Conservation (phyloP, 2,329 filamentous ascomycete species). For the Eutypella sp. region DNA sequence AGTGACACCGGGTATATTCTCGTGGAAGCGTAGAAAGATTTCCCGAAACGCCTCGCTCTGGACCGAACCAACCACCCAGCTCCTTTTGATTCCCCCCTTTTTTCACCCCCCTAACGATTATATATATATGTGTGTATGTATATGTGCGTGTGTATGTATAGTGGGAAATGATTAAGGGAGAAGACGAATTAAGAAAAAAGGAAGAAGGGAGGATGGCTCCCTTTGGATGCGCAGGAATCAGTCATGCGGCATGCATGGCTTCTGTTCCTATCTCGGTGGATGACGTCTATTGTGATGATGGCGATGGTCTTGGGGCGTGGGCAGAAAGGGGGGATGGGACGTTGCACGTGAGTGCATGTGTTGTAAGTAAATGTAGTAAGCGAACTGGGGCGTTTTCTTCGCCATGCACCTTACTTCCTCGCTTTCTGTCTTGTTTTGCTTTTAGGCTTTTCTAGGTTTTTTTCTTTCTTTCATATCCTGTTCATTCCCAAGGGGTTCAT, state of each 20-base stretch:
- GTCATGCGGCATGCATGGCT: neutral
- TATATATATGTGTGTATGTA: no score
- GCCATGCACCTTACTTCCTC: no score
- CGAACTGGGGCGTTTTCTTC: neutral
- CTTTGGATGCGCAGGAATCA: no score
- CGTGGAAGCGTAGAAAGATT: neutral
- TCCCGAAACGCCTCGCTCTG: neutral
- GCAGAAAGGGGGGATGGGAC: neutral
- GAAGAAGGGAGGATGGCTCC: no score
- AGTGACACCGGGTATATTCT: neutral
- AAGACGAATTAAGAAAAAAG: no score
- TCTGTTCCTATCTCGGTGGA: neutral
- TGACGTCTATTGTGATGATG: no score
- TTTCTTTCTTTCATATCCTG: conserved; percentile 37
- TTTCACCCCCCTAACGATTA: no score
- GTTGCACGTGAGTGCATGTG: neutral
- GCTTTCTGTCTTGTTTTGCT: neutral
- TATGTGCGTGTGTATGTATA: no score
- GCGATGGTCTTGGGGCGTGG: neutral
- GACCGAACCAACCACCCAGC: neutral
- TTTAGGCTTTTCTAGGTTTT: no score
- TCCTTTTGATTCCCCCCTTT: no score
- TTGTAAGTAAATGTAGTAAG: neutral
- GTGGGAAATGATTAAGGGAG: no score
- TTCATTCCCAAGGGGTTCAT: conserved; percentile 56